Percentiles rank a stretch among this genome's conserved stretches.
These are phyloP conservation scores for Mycocentrospora acerina DNA, from an alignment of 2,329 filamentous ascomycete species.

Conservation along the genomic window DNA sequence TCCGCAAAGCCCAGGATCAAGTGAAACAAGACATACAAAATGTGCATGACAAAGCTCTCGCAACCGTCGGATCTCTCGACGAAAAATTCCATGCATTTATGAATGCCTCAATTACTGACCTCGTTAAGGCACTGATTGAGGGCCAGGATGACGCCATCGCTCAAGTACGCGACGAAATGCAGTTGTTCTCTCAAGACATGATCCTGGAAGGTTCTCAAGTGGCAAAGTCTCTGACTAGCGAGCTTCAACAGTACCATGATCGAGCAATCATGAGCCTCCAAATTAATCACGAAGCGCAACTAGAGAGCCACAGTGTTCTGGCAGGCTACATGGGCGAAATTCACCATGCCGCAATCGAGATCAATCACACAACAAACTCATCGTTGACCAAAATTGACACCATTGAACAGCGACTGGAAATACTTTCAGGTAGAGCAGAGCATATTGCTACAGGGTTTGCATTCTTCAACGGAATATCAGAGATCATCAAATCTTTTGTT, in stretches of 20 bases:
- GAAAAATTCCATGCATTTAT: conserved; percentile 23
- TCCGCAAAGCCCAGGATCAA: conserved; percentile 20
- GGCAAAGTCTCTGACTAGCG: conserved; percentile 11
- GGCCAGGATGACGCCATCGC: conserved; percentile 18
- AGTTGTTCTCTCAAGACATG: conserved; percentile 21
- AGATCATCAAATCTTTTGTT: conserved; percentile 9
- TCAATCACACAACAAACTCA: conserved; percentile 10
- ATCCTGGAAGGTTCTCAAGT: conserved; percentile 19
- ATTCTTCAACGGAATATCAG: conserved; percentile 21
- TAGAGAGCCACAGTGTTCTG: conserved; percentile 16
- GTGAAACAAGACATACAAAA: conserved; percentile 18
- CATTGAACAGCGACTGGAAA: conserved; percentile 19
- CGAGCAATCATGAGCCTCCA: conserved; percentile 12
- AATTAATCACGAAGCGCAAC: conserved; percentile 19
- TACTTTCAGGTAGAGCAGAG: conserved; percentile 21
- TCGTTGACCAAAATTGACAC: conserved; percentile 17
- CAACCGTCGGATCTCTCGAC: conserved; percentile 16
- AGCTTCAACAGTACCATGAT: conserved; percentile 20
- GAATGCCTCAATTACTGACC: conserved; percentile 17
- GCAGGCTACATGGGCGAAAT: conserved; percentile 14
- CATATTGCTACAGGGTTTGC: conserved; percentile 23
- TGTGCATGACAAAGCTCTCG: conserved; percentile 21
- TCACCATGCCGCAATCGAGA: conserved; percentile 11
- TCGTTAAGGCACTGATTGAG: conserved; percentile 18
- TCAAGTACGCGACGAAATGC: conserved; percentile 18